Evolutionary conservation across 2,329 filamentous ascomycete species (phyloP).

Genomic region (Fusarium guadeloupense): DNA sequence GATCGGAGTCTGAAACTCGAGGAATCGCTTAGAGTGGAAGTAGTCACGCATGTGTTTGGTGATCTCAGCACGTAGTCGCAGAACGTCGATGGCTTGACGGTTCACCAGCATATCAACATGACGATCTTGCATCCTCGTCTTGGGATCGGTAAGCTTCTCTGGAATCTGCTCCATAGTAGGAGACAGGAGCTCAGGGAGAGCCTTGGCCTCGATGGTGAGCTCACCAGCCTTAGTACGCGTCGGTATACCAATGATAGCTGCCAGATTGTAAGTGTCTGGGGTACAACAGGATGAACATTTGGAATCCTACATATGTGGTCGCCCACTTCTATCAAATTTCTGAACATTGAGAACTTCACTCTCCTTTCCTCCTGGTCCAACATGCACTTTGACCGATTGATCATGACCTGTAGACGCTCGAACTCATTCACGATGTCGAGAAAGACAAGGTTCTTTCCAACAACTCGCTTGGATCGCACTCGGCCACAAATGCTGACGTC

Average conservation of each 20-base stretch:
- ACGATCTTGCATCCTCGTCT: constrained; percentile 77
- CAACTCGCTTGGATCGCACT: constrained; percentile 74
- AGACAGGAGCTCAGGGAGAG: constrained; percentile 76
- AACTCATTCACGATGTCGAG: constrained; percentile 81
- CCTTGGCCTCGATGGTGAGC: constrained; percentile 74
- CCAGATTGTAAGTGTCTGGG: constrained; percentile 41
- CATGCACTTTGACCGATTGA: constrained; percentile 67
- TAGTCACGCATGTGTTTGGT: constrained; percentile 78
- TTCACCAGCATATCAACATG: constrained; percentile 90
- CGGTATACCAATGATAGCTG: constrained; percentile 75
- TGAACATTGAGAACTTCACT: constrained; percentile 66
- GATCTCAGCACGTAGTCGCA: constrained; percentile 78
- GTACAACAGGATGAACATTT: constrained; percentile 26
- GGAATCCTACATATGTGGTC: constrained; percentile 80
- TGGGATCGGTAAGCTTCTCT: constrained; percentile 71
- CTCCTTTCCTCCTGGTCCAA: constrained; percentile 47
- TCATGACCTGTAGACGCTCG: constrained; percentile 77
- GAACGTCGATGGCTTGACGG: constrained; percentile 69
- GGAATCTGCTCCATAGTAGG: constrained; percentile 85
- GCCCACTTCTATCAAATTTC: constrained; percentile 76
- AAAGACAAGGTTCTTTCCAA: constrained; percentile 84
- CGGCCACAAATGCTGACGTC: constrained; percentile 64
- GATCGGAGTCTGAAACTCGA: constrained; percentile 92
- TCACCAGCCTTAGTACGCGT: constrained; percentile 77
- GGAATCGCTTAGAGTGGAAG: constrained; percentile 75